These are phyloP conservation scores for Tulasnella sp. DNA, from an alignment of 768 basidiomycete genomes.

Conservation along the genomic window DNA sequence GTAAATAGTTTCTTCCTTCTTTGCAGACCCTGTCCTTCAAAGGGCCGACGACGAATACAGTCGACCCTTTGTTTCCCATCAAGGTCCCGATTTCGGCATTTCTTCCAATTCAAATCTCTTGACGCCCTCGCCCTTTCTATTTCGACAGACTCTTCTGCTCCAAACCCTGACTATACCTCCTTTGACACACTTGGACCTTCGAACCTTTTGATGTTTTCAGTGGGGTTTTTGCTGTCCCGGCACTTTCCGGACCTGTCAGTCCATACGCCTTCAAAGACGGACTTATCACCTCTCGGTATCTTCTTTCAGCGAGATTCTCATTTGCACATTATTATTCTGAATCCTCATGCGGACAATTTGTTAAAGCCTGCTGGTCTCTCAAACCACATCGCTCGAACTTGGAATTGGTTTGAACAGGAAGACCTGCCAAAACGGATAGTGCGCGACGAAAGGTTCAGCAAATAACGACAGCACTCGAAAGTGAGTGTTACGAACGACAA, in stretches of 20 bases:
- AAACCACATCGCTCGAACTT: neutral
- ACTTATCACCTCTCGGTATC: neutral
- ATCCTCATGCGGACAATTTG: neutral
- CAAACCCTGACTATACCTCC: too few relatives aligned
- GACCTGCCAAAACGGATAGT: neutral
- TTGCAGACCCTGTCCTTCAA: too few relatives aligned
- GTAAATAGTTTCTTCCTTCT: too few relatives aligned
- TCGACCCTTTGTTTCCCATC: too few relatives aligned
- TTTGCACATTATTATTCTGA: neutral
- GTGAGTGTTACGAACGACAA: neutral
- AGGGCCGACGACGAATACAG: too few relatives aligned
- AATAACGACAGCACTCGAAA: neutral
- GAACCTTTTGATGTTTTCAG: too few relatives aligned
- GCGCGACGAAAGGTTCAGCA: neutral
- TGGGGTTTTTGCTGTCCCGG: neutral
- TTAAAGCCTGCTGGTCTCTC: too few relatives aligned
- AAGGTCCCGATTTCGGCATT: too few relatives aligned
- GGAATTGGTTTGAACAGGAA: neutral
- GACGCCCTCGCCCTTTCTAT: too few relatives aligned
- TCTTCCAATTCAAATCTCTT: too few relatives aligned
- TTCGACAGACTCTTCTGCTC: too few relatives aligned
- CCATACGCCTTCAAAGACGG: neutral
- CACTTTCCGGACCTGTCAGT: neutral
- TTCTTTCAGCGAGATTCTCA: neutral
- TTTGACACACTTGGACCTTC: too few relatives aligned